Base-by-base conservation (phyloP, 2,329 filamentous ascomycete species). In the Pestalotiopsis sp. region DNA sequence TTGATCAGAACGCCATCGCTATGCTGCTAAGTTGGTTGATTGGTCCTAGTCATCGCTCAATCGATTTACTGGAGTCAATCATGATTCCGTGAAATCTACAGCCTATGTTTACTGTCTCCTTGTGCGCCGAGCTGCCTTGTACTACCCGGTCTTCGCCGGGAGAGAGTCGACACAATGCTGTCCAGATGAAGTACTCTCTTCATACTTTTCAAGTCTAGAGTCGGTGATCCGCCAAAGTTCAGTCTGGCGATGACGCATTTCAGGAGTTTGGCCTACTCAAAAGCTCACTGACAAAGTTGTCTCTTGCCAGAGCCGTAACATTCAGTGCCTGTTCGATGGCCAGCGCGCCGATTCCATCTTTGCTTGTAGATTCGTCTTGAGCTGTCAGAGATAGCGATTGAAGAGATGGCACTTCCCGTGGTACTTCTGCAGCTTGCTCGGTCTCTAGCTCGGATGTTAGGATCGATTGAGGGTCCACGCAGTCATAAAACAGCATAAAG, bases 401-500 rank as follows among this genome's bases (percentile, higher is more conserved):
- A 59, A 27, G 31, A 36, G 57, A 12, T 59, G 57, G 9, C 57
- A 12, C 2, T 27, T 12, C 20, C 12, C n/a, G 14, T 25, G 20
- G 12, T 64, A 25, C 9, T 23, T 25, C 61, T 7, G 38, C n/a
- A 45, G 4, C 23, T 39, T 62, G 27, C 36, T 25, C 20, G 20
- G 12, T 13, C 3, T 49, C 38, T 9, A 5, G 11, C 17, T 64
- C 39, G 13, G 66, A 67, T 23, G 57, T 20, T 11, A 85, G 78
- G 23, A 91, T 77, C 36, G 83, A 82, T 49, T 78, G 82, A 0
- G 85, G 79, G 68, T 92, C 89, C 27, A 92, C 83, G 61, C 88
- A 89, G 78, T 99, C 95, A 78, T 98, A 99, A 79, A 98, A 98
- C 1, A 98, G 86, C 95, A 99, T 98, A 77, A 98, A 98, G 0